phyloP scores from a whole-genome alignment of 768 basidiomycete species.

The Neoboletus brunneissimus region DNA sequence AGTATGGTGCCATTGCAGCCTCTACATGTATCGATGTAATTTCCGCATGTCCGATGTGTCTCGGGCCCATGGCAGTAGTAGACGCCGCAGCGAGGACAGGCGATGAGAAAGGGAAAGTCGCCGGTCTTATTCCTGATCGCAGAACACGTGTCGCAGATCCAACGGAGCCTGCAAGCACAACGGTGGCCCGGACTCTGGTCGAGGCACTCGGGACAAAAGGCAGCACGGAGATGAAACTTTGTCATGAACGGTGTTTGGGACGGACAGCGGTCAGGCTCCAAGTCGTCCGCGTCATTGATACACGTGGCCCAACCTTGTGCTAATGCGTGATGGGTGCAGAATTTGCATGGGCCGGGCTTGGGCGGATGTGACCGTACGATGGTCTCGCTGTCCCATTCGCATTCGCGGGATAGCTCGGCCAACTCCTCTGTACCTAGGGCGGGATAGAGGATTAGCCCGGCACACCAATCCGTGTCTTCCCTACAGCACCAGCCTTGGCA shows the following conservation, averaged over 20 bases:
- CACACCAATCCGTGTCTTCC: constrained; percentile 16
- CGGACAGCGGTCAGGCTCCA: constrained; percentile 3
- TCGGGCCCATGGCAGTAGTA: neutral
- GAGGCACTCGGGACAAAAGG: constrained; percentile 11
- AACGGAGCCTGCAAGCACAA: neutral
- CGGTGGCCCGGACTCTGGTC: neutral
- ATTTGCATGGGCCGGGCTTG: constrained; percentile 7
- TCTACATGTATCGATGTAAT: neutral
- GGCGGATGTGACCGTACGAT: constrained; percentile 16
- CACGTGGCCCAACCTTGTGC: constrained; percentile 1
- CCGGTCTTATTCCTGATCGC: neutral
- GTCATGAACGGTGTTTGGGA: neutral
- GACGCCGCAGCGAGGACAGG: constrained; percentile 17
- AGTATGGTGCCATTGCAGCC: constrained; percentile 5
- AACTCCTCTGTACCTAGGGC: constrained; percentile 4
- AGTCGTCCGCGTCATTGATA: neutral
- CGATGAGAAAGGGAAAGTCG: neutral
- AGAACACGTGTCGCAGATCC: constrained; percentile 10
- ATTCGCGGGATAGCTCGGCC: neutral
- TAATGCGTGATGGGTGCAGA: neutral
- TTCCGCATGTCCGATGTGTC: rapidly evolving
- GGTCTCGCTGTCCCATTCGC: constrained; percentile 6
- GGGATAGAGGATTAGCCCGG: constrained; percentile 9
- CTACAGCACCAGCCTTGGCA: constrained; percentile 13
- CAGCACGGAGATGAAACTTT: neutral